Evolutionary conservation across 306 rosid genomes (phyloP), one percentile per base, ranked within the genome.

Genomic region (Glycyrrhiza uralensis): DNA sequence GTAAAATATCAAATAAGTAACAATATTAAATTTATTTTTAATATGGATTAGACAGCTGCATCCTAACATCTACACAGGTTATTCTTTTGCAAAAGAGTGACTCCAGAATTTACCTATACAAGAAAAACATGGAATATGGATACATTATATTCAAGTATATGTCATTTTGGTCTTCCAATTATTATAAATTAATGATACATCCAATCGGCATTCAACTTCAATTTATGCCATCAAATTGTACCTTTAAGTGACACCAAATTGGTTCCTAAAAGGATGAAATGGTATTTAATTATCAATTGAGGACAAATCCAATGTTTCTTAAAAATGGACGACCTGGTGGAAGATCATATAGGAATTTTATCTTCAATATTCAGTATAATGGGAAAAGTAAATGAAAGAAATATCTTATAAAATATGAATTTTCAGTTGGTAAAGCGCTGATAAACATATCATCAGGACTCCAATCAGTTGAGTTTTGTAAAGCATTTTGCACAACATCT

Each of bases 401-500:
- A 30, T 22, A 54, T 32, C 67, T 39, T 8, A 51, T 30, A 42
- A 57, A 36, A 58, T 38, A 60, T 55, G 26, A 74, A 5, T 50
- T 52, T 52, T 64, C 65, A 24, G 35, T 18, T 2, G 38, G 39
- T 65, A 11, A 54, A 56, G 6, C 47, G 26, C 56, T 32, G 14
- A 14, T 42, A 35, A 66, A 52, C 49, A 12, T 32, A 47, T 44
- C 6, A 39, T 57, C 36, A 73, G 35, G 17, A 33, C 49, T 44
- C 52, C 13, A 66, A 15, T 38, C 60, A 33, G 18, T 36, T 11
- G 64, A 33, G 8, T 44, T 78, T 33, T 51, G 47, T 26, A 30
- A 74, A 54, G 39, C 18, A 65, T 39, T 64, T 46, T 46, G 72
- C 66, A 38, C 42, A 69, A 49, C 65, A 60, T 59, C 41, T 22